Percentiles rank a stretch among this genome's conserved stretches.
phyloP scores from a whole-genome alignment of 2,329 filamentous ascomycete species.

The Penicillium rolfsii region DNA sequence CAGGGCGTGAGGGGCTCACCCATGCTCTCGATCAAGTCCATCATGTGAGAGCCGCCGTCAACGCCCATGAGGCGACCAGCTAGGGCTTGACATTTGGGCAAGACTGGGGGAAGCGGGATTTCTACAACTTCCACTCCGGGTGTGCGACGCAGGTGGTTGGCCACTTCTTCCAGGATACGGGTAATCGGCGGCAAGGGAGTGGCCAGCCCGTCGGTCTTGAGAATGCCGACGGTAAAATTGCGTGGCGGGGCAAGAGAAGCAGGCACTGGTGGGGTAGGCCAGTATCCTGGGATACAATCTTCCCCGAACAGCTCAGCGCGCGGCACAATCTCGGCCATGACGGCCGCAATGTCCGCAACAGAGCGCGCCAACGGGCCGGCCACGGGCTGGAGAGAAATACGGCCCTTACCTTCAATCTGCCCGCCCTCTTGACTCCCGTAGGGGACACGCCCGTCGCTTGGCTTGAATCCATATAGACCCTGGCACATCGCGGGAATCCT shows the following conservation, averaged over 20 bases:
- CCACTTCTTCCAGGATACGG: constrained; percentile 46
- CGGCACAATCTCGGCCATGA: constrained; percentile 57
- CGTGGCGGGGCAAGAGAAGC: constrained; percentile 26
- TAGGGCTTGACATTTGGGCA: constrained; percentile 60
- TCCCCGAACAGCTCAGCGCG: constrained; percentile 58
- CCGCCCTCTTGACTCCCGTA: constrained; percentile 58
- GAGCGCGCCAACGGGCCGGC: constrained; percentile 48
- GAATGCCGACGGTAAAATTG: constrained; percentile 47
- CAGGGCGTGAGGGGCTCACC: constrained; percentile 63
- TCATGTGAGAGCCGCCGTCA: constrained; percentile 60
- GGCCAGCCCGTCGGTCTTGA: constrained; percentile 47
- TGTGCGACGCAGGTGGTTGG: constrained; percentile 35
- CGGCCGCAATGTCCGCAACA: constrained; percentile 46
- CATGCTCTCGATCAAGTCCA: constrained; percentile 59
- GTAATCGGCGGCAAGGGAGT: constrained; percentile 45
- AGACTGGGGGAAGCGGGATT: constrained; percentile 56
- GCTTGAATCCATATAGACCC: constrained; percentile 57
- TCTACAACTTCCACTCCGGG: constrained; percentile 61
- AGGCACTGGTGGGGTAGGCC: constrained; percentile 31
- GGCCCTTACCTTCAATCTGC: constrained; percentile 51
- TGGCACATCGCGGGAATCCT: constrained; percentile 55
- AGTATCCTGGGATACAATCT: constrained; percentile 49
- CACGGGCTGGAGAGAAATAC: constrained; percentile 55
- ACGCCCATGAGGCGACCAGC: constrained; percentile 62
- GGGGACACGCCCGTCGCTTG: constrained; percentile 52